Evolutionary conservation across 2,329 filamentous ascomycete species (phyloP).

Genomic region (Proliferodiscus dingleyae): DNA sequence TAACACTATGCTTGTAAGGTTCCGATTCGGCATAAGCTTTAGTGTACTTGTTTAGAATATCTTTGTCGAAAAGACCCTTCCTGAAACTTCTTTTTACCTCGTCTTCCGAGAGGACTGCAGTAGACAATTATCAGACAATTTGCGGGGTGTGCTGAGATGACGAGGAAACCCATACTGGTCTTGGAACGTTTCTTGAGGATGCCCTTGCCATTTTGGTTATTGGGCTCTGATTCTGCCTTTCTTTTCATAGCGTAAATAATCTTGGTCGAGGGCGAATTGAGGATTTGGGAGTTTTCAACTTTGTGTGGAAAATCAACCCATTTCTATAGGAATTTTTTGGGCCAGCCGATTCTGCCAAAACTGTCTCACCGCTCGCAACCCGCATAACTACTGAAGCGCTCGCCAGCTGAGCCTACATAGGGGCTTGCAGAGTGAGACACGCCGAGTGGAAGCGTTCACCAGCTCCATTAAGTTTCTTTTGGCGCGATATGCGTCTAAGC

Average conservation of each 20-base stretch:
- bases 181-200: constrained; percentile 48
- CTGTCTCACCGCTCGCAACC: constrained; percentile 8
- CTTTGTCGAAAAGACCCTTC: constrained; percentile 58
- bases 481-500: constrained; percentile 24
- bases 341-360: constrained; percentile 1
- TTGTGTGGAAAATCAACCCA: constrained; percentile 15
- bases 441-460: constrained; percentile 10
- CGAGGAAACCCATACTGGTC: constrained; percentile 31
- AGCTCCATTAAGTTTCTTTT: constrained; percentile 11
- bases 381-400: constrained; percentile 25
- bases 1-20: constrained; percentile 90
- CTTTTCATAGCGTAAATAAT: constrained; percentile 47
- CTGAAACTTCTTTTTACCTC: constrained; percentile 48
- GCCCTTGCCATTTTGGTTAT: constrained; percentile 37
- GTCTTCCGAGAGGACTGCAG: constrained; percentile 28
- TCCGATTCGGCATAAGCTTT: constrained; percentile 57
- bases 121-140: constrained; percentile 13
- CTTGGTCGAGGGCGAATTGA: too few species aligned
- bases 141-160: constrained; percentile 11
- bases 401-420: constrained; percentile 13
- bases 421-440: constrained; percentile 11
- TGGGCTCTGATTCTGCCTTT: constrained; percentile 48
- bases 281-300: constrained; percentile 1
- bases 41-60: constrained; percentile 55
- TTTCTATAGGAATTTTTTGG: constrained; percentile 15